Evolutionary conservation across 2,329 filamentous ascomycete species (phyloP), one percentile per base, ranked within the genome.

Genomic region (Colletotrichum sublineola): DNA sequence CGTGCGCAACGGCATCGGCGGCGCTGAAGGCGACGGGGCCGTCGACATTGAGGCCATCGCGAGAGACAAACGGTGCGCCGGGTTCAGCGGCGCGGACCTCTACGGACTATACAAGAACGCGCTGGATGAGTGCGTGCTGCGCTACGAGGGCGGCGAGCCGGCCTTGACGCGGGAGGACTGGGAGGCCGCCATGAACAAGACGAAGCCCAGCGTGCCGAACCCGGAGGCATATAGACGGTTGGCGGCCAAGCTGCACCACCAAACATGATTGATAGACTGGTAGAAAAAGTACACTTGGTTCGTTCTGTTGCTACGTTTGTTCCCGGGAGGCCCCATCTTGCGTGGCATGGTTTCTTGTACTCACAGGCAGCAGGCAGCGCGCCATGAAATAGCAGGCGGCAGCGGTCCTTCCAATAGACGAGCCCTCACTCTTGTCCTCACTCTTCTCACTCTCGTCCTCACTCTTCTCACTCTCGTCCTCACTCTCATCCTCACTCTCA

Each of bases 21-120:
- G 75, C 36, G 78, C 77, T n/a, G 80, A 81, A 61, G 75, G 80
- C 14, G 74, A 78, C 12, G 77, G 77, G 18, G 73, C 74, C 1
- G 71, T 90, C 11, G 84, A 88, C 5, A 82, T 96, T 1, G 89
- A 89, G 3, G 82, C 82, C 3, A 86, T 97, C 5, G 96, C 94
- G 0, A 85, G 88, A 42, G 91, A 92, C 69, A 71, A 78, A 11
- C 84, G 90, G 14, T 98, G 95, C 80, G 86, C 88, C 12, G 90
- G 93, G 33, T 98, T 96, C 81, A 96, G 93, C 72, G 90, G 90
- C 72, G 90, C 90, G 1, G 90, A 92, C 77, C 80, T 92, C 50
- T 85, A 86, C 42, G 83, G 81, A 0, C 68, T 85, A 14, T 82
- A 81, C 58, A 78, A 80, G 46, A 90, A 89, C 74, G 82, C 91